Base-by-base conservation (phyloP, 176 grass and related monocot genomes). In the Thalia dealbata region DNA sequence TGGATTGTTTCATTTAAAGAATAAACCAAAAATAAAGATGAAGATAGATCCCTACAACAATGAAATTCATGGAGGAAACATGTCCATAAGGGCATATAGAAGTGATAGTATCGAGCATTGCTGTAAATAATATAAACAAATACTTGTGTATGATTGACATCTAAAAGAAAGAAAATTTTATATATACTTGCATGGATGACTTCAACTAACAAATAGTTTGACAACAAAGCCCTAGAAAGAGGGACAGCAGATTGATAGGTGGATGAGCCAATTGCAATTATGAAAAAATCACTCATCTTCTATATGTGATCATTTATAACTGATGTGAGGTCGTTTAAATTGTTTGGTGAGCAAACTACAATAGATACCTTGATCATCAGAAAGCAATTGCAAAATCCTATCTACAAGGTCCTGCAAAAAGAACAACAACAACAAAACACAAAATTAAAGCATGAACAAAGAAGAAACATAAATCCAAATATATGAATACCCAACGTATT, bases 371-470 rank as follows among this genome's bases (percentile, higher is more conserved):
- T 84, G 84, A n/a, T 95, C 90, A 50, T 81, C 75, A 2, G 38
- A 66, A 61, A 96, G 54, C 65, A 81, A 43, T 22, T 77, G 78
- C 55, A 82, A 74, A 59, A 96, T 82, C 75, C 77, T 86, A 50
- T 96, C 85, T 69, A 77, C 50, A 42, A 96, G 84, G 55, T 88
- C 92, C 92, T 96, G 72, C 61, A 80, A 80, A 54, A n/a, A n/a
- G n/a, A n/a, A 65, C 79, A 79, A 15, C 29, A 84, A 82, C 76
- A 13, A 11, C 77, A 27, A 45, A 12, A 15, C 13, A 46, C 8
- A 50, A 45, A 71, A 66, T n/a, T 32, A 51, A 46, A 27, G 29
- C 32, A 68, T 68, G 38, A 44, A 68, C 19, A 59, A 19, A 18
- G 77, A 65, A 41, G 32, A 60, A 14, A 42, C 23, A 50, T 52